phyloP scores from a whole-genome alignment of 768 basidiomycete species.

The Serendipita sp. region DNA sequence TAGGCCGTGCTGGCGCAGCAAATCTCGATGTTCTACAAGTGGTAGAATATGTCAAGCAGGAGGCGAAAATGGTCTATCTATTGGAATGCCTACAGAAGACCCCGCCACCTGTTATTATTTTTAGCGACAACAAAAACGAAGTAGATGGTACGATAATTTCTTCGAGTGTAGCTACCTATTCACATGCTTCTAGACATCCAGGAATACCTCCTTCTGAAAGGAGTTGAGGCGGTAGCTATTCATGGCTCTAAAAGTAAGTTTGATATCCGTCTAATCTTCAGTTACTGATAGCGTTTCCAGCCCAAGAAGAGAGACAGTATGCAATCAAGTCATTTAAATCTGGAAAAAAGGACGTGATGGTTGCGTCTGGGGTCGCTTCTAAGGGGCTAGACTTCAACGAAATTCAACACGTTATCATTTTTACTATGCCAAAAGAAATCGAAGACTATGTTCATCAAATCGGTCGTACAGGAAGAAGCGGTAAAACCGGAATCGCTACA shows the following conservation, averaged over 20 bases:
- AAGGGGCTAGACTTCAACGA: constrained; percentile 98
- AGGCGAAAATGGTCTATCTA: constrained; percentile 99
- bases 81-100: constrained; percentile 97
- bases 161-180: background rate
- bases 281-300: constrained; percentile 25
- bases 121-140: constrained; percentile 98
- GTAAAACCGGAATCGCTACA: constrained; percentile 97
- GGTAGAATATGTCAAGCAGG: constrained; percentile 98
- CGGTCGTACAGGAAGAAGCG: constrained; percentile 91
- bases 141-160: constrained; percentile 63
- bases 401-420: constrained; percentile 98
- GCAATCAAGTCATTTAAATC: constrained; percentile 97
- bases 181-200: constrained; percentile 63
- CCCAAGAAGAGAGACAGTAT: constrained; percentile 97
- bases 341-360: constrained; percentile 98
- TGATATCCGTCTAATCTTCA: background rate
- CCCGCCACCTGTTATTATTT: constrained; percentile 92
- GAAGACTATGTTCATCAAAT: constrained; percentile 99
- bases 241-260: constrained; percentile 88
- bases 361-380: constrained; percentile 92
- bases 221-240: constrained; percentile 95
- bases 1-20: constrained; percentile 94
- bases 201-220: constrained; percentile 90
- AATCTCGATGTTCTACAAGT: constrained; percentile 93
- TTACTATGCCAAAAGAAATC: constrained; percentile 99